Percentiles rank a stretch among this genome's conserved stretches.
Conservation (phyloP, 202 grass and related monocot genomes). For the Alloteropsis angusta region DNA sequence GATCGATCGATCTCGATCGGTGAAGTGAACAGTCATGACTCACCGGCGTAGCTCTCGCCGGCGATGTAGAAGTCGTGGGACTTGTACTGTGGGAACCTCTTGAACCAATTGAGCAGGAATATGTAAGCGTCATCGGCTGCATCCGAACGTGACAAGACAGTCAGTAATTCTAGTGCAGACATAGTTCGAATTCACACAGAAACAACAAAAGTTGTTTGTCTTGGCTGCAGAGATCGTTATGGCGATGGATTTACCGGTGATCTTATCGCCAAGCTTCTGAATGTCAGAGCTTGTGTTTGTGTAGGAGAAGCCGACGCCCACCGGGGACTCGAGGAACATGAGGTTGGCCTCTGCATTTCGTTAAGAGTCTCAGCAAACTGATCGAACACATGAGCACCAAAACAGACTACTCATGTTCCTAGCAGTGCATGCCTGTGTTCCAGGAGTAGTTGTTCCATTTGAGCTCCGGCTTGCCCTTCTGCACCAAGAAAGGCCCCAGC, state of each 20-base stretch:
- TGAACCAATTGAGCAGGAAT: slow-evolving; percentile 97
- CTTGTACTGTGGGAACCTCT: slow-evolving; percentile 85
- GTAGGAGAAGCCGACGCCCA: slow-evolving; percentile 95
- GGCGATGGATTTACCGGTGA: slow-evolving; percentile 61
- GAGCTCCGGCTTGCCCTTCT: slow-evolving; percentile 61
- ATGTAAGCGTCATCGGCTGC: slow-evolving; percentile 71
- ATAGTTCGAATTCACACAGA: background rate
- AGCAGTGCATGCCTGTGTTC: slow-evolving; percentile 50
- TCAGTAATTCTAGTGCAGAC: background rate
- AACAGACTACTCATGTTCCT: background rate
- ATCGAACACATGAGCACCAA: background rate
- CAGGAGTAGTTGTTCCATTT: slow-evolving; percentile 56
- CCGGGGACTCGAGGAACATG: slow-evolving; percentile 88
- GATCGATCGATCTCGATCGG: background rate
- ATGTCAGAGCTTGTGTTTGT: slow-evolving; percentile 92
- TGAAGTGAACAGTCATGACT: background rate
- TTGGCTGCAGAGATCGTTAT: background rate
- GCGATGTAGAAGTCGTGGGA: slow-evolving; percentile 84
- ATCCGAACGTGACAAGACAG: background rate
- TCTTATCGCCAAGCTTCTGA: slow-evolving; percentile 59
- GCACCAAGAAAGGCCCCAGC: slow-evolving; percentile 68
- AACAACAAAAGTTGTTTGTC: background rate
- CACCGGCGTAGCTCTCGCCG: slow-evolving; percentile 94
- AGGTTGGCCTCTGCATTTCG: slow-evolving; percentile 75
- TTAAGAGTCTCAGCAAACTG: background rate